A percentile compares a stretch with the other conserved stretches of the same genome.
Evolutionary conservation across 179 eudicot genomes (phyloP).

Genomic region (Gypsophila paniculata): DNA sequence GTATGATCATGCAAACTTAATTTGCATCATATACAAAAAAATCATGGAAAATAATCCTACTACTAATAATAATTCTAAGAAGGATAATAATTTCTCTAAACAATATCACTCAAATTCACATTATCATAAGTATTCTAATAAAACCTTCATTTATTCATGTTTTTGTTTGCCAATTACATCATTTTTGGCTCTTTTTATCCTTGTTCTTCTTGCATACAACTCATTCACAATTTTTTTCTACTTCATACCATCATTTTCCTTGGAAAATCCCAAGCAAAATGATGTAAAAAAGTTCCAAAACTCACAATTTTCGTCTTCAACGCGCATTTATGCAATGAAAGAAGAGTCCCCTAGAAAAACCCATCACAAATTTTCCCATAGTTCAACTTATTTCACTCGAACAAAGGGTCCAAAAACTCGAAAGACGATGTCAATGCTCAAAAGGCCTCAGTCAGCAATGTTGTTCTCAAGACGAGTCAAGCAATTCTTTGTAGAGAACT

Average conservation of each 20-base stretch:
- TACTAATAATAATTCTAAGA: constrained; percentile 5
- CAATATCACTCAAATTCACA: constrained; percentile 18
- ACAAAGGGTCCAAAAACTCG: constrained; percentile 19
- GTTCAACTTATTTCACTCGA: neutral
- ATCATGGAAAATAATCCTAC: constrained; percentile 23
- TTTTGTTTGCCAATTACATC: constrained; percentile 32
- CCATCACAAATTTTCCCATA: constrained; percentile 18
- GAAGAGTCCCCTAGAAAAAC: constrained; percentile 15
- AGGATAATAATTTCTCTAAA: constrained; percentile 20
- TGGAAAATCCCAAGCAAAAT: constrained; percentile 29
- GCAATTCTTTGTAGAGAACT: constrained; percentile 37
- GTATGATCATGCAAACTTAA: neutral
- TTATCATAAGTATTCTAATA: constrained; percentile 27
- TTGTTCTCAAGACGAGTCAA: constrained; percentile 43
- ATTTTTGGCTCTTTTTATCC: constrained; percentile 34
- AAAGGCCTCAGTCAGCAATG: constrained; percentile 12
- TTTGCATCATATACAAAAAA: constrained; percentile 5
- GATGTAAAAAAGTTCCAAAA: constrained; percentile 16
- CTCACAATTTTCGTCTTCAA: constrained; percentile 18
- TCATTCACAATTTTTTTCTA: constrained; percentile 42
- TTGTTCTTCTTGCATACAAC: constrained; percentile 48
- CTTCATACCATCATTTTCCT: constrained; percentile 24
- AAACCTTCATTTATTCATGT: constrained; percentile 35
- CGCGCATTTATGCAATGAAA: constrained; percentile 11
- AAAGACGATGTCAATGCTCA: constrained; percentile 13